Conservation (phyloP, 2,329 filamentous ascomycete genomes). For the Colletotrichum sojae region DNA sequence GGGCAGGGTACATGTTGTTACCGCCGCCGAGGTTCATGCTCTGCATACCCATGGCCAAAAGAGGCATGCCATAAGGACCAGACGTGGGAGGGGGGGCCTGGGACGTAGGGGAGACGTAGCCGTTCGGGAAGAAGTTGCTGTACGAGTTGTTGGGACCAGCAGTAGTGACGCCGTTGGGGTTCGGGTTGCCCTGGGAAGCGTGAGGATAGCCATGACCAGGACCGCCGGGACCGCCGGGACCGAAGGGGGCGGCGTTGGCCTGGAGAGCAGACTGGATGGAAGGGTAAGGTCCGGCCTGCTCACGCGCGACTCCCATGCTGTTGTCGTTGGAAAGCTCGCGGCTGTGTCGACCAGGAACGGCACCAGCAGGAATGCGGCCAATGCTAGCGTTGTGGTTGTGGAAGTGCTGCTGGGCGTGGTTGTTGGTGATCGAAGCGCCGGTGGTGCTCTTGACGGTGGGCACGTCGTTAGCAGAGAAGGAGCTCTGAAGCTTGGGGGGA, state of each 20-base stretch:
- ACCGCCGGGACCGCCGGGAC: slow-evolving; percentile 75
- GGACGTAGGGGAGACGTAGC: slow-evolving; percentile 33
- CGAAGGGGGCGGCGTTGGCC: slow-evolving; percentile 84
- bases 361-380: slow-evolving; percentile 81
- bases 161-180: slow-evolving; percentile 20
- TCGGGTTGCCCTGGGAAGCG: slow-evolving; percentile 46
- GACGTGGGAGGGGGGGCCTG: slow-evolving; percentile 27
- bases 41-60: slow-evolving; percentile 78
- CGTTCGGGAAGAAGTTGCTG: slow-evolving; percentile 34
- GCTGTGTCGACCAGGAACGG: slow-evolving; percentile 77
- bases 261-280: slow-evolving; percentile 82
- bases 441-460: slow-evolving; percentile 82
- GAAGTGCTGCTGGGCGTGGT: slow-evolving; percentile 73
- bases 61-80: slow-evolving; percentile 63
- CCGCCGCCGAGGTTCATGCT: slow-evolving; percentile 68
- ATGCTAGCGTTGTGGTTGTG: slow-evolving; percentile 88
- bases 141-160: slow-evolving; percentile 30
- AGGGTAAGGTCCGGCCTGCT: slow-evolving; percentile 65
- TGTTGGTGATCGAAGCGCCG: slow-evolving; percentile 61
- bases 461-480: slow-evolving; percentile 91
- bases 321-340: slow-evolving; percentile 76
- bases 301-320: slow-evolving; percentile 56
- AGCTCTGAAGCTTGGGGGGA: slow-evolving; percentile 84
- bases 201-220: slow-evolving; percentile 48
- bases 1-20: slow-evolving; percentile 64